Conservation (phyloP, 2,329 filamentous ascomycete genomes). For the Penicillium sp. region DNA sequence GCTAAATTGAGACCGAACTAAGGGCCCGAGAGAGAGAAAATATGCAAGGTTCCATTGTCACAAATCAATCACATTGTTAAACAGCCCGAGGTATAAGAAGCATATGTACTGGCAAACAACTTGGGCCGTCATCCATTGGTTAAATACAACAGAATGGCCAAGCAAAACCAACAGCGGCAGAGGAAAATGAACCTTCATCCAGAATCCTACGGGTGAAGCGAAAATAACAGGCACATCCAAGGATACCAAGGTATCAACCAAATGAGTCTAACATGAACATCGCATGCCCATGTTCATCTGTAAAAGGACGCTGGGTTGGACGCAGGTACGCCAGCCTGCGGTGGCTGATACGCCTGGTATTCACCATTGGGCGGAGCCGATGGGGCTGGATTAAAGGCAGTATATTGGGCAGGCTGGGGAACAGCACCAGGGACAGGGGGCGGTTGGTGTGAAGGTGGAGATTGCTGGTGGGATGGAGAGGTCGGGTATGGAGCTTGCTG, state of each 20-base stretch:
- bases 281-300: constrained; percentile 26
- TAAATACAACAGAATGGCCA: constrained; percentile 14
- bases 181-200: neutral
- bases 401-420: constrained; percentile 36
- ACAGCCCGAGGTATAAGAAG: constrained; percentile 11
- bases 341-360: constrained; percentile 43
- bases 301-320: constrained; percentile 45
- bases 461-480: constrained; percentile 31
- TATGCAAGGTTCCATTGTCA: neutral
- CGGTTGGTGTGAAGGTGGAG: constrained; percentile 36
- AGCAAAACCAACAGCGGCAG: constrained; percentile 4
- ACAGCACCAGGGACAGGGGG: constrained; percentile 37
- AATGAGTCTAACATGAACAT: neutral
- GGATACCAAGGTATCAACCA: neutral
- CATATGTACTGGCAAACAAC: constrained; percentile 23
- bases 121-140: constrained; percentile 11
- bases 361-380: constrained; percentile 27
- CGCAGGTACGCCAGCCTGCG: constrained; percentile 31
- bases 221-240: neutral
- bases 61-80: constrained; percentile 6
- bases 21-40: neutral
- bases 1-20: neutral
- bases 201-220: neutral
- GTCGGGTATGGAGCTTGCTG: constrained; percentile 37
- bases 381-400: constrained; percentile 28